Percentiles rank a stretch among this genome's conserved stretches.
Evolutionary conservation across 2,329 filamentous ascomycete genomes (phyloP).

Genomic region (Anthostomella pinea): DNA sequence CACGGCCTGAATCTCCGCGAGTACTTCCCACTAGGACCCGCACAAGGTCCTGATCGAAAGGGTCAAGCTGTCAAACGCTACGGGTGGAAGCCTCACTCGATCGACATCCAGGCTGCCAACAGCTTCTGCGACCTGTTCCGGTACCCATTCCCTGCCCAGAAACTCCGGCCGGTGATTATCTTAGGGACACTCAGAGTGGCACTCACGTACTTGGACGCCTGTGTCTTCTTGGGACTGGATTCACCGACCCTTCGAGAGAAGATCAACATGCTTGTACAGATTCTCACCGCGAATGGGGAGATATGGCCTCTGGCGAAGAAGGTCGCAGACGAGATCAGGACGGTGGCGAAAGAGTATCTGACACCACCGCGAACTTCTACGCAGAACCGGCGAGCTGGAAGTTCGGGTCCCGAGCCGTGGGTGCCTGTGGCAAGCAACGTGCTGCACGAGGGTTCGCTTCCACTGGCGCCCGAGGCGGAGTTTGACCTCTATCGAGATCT

Average conservation of each 20-base stretch:
- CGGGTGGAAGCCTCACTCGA: slow-evolving; percentile 29
- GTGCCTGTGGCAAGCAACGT: neutral
- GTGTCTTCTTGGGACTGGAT: slow-evolving; percentile 32
- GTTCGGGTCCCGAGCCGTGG: neutral
- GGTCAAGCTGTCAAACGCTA: slow-evolving; percentile 28
- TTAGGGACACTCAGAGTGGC: slow-evolving; percentile 25
- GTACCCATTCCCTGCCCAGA: slow-evolving; percentile 28
- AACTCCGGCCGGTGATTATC: slow-evolving; percentile 26
- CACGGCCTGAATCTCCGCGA: slow-evolving; percentile 29
- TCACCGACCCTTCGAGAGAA: slow-evolving; percentile 31
- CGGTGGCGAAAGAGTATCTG: slow-evolving; percentile 28
- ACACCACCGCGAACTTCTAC: slow-evolving; percentile 5
- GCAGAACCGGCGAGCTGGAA: neutral
- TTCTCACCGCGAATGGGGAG: slow-evolving; percentile 32
- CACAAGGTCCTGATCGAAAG: slow-evolving; percentile 24
- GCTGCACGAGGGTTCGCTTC: neutral
- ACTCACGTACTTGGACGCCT: slow-evolving; percentile 32
- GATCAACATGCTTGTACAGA: slow-evolving; percentile 29
- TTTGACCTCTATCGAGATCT: slow-evolving; percentile 1
- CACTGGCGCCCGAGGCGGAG: neutral
- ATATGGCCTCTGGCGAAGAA: slow-evolving; percentile 34
- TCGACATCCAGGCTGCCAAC: slow-evolving; percentile 33
- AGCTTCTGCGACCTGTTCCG: slow-evolving; percentile 31
- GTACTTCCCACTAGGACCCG: slow-evolving; percentile 29
- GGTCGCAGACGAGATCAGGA: slow-evolving; percentile 33